Percentiles rank a stretch among this genome's conserved stretches.
phyloP scores from a whole-genome alignment of 768 basidiomycete species.

The Lactarius hengduanensis region DNA sequence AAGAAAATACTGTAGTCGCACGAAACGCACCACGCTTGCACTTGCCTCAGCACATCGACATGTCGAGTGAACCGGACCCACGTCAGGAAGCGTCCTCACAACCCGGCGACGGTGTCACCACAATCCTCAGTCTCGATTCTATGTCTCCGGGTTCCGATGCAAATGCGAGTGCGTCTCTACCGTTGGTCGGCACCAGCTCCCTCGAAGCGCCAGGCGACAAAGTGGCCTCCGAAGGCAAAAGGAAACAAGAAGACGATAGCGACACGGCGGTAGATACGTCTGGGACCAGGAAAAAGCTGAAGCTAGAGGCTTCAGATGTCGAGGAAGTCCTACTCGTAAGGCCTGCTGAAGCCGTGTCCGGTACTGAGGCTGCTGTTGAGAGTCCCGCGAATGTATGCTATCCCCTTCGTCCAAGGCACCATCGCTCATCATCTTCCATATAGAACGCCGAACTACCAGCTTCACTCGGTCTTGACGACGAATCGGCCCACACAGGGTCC shows the following conservation, averaged over 20 bases:
- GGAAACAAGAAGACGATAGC: slow-evolving; percentile 10
- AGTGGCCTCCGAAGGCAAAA: slow-evolving; percentile 11
- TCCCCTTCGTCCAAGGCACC: no score
- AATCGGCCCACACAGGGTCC: background rate
- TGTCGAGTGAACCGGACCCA: background rate
- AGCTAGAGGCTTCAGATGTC: background rate
- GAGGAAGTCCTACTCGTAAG: background rate
- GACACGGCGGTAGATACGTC: background rate
- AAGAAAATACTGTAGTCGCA: no score
- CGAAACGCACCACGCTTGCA: background rate
- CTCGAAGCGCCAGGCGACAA: background rate
- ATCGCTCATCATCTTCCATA: slow-evolving; percentile 4
- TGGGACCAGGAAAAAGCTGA: slow-evolving; percentile 9
- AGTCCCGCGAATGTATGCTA: background rate
- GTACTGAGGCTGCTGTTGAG: background rate
- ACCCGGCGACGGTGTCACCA: background rate
- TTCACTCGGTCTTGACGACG: slow-evolving; percentile 6
- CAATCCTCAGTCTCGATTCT: background rate
- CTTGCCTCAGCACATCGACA: background rate
- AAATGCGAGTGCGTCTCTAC: background rate
- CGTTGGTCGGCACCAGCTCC: slow-evolving; percentile 4
- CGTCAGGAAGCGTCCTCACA: background rate
- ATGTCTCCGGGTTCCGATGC: background rate
- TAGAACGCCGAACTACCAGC: slow-evolving; percentile 6
- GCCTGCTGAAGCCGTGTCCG: background rate